phyloP scores from a whole-genome alignment of 495 filamentous ascomycete species.

The Aspergillus ellipticus region DNA sequence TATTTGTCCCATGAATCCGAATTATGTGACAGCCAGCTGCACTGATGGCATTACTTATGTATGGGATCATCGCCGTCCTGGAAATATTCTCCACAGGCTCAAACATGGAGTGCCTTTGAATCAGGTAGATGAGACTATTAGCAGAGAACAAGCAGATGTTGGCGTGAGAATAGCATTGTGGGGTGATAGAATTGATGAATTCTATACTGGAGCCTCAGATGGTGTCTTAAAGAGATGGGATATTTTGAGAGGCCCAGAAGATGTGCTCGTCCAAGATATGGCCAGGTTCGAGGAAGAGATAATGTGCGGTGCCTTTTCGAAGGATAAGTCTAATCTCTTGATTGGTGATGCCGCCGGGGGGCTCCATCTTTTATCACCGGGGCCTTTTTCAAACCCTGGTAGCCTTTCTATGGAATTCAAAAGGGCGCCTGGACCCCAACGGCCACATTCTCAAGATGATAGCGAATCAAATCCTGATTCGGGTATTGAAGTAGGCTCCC shows the following conservation, averaged over 20 bases:
- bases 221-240: constrained; percentile 87
- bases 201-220: constrained; percentile 91
- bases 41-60: constrained; percentile 81
- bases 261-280: constrained; percentile 61
- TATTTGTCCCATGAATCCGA: constrained; percentile 39
- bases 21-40: constrained; percentile 75
- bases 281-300: constrained; percentile 48
- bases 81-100: constrained; percentile 60
- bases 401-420: constrained; percentile 20
- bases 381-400: constrained; percentile 23
- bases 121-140: constrained; percentile 50
- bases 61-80: constrained; percentile 68
- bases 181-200: constrained; percentile 63
- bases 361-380: constrained; percentile 60
- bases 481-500: constrained; percentile 24
- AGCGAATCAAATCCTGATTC: constrained; percentile 18
- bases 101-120: constrained; percentile 66
- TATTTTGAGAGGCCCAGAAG: constrained; percentile 54
- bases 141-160: constrained; percentile 67
- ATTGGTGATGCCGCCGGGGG: constrained; percentile 74
- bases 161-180: constrained; percentile 80
- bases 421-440: constrained; percentile 14
- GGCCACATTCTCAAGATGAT: not conserved
- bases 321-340: constrained; percentile 65
- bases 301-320: constrained; percentile 64